A percentile compares a stretch with the other conserved stretches of the same genome.
Conservation (phyloP, 2,329 filamentous ascomycete genomes). For the Hypoxylon sp. region DNA sequence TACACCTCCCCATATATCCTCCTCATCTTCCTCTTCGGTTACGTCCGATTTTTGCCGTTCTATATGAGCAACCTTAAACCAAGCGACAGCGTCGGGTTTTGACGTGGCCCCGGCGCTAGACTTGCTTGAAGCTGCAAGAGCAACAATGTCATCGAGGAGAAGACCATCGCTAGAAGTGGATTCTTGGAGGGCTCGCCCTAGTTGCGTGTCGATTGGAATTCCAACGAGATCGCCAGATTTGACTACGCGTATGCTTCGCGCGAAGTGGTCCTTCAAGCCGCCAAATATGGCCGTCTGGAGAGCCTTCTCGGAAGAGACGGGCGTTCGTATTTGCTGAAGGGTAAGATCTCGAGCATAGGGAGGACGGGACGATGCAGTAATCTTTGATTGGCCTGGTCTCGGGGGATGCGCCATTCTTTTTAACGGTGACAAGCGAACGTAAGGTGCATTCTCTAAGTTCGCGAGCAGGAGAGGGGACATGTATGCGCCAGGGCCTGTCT, state of each 20-base stretch:
- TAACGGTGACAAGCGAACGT: constrained; percentile 83
- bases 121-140: constrained; percentile 65
- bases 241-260: constrained; percentile 83
- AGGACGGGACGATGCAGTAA: constrained; percentile 69
- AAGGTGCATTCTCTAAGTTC: constrained; percentile 84
- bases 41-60: constrained; percentile 67
- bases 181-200: constrained; percentile 87
- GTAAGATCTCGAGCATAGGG: constrained; percentile 82
- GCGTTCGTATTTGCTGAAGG: constrained; percentile 89
- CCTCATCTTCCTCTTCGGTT: constrained; percentile 70
- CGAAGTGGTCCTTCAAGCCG: constrained; percentile 90
- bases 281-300: constrained; percentile 89
- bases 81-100: constrained; percentile 77
- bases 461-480: constrained; percentile 88
- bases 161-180: constrained; percentile 70
- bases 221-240: constrained; percentile 91
- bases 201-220: constrained; percentile 87
- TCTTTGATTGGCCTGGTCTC: constrained; percentile 69
- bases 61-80: constrained; percentile 92
- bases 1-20: constrained; percentile 86
- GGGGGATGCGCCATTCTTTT: constrained; percentile 66
- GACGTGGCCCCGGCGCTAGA: constrained; percentile 53
- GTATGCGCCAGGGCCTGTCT: constrained; percentile 74
- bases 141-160: constrained; percentile 79
- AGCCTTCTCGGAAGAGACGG: constrained; percentile 86